Conservation (phyloP, 495 filamentous ascomycete species). For the Talaromyces stipitatus region DNA sequence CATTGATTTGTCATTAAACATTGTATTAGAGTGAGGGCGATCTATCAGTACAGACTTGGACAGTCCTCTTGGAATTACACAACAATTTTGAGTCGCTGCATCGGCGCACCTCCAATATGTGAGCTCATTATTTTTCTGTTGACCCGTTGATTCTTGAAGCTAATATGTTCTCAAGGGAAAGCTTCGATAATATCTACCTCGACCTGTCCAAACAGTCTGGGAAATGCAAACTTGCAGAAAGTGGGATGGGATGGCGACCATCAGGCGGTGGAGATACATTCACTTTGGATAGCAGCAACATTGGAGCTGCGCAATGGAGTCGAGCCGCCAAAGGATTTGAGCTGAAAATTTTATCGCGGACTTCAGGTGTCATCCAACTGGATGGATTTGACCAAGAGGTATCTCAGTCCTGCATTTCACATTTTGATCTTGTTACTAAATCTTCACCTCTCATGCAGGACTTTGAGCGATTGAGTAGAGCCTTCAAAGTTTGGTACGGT, state of each 20-base stretch:
- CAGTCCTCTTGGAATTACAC: background rate
- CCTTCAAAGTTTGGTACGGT: constrained; percentile 95
- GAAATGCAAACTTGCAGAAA: constrained; percentile 88
- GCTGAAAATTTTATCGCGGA: constrained; percentile 78
- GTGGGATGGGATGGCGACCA: constrained; percentile 90
- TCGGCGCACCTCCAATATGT: constrained; percentile 35
- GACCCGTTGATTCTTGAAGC: background rate
- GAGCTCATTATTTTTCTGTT: constrained; percentile 10
- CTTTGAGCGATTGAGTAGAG: constrained; percentile 77
- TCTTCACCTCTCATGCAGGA: constrained; percentile 47
- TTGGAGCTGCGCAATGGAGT: constrained; percentile 88
- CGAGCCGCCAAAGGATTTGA: constrained; percentile 88
- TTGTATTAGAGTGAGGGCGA: background rate
- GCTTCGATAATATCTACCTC: constrained; percentile 91
- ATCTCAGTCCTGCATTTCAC: constrained; percentile 2
- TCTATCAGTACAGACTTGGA: background rate
- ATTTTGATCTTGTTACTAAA: background rate
- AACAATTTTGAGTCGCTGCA: background rate
- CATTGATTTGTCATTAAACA: background rate
- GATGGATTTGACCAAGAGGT: constrained; percentile 95
- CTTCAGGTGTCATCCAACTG: constrained; percentile 79
- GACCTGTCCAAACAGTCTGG: constrained; percentile 86
- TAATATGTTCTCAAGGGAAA: constrained; percentile 52
- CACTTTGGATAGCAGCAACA: constrained; percentile 76
- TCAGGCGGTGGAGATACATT: constrained; percentile 81